A percentile compares a stretch with the other conserved stretches of the same genome.
Evolutionary conservation across 345 rosid species (phyloP).

Genomic region (Cardiospermum halicacabum): DNA sequence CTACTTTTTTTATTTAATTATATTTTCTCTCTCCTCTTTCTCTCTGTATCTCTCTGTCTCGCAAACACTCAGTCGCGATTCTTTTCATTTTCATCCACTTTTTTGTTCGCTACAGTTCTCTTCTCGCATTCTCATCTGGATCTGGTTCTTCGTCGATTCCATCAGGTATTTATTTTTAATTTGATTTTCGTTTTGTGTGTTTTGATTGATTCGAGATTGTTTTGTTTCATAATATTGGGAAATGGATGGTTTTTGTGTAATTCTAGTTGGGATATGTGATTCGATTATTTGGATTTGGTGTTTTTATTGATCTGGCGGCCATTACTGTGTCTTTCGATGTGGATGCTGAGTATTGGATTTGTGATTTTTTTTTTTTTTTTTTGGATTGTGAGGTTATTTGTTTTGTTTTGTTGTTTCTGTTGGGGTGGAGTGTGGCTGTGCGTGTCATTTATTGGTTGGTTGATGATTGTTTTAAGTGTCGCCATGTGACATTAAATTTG

Average conservation of each 20-base stretch:
- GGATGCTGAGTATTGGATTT: constrained; percentile 11
- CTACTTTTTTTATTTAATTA: constrained; percentile 27
- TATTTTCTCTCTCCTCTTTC: constrained; percentile 22
- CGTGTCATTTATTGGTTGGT: constrained; percentile 8
- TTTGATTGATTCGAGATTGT: constrained; percentile 17
- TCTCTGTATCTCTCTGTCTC: constrained; percentile 19
- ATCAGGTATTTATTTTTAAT: constrained; percentile 6
- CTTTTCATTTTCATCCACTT: constrained; percentile 16
- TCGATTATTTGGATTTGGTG: constrained; percentile 25
- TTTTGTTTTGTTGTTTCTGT: too few species aligned
- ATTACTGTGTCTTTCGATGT: constrained; percentile 7
- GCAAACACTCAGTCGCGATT: constrained; percentile 20
- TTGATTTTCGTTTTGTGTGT: constrained; percentile 1
- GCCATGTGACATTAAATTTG: constrained; percentile 7
- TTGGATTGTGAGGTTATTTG: too few species aligned
- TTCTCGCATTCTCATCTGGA: constrained; percentile 36
- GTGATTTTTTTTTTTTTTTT: neutral
- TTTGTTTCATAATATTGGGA: neutral
- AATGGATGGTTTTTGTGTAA: constrained; percentile 3
- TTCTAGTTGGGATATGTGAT: neutral
- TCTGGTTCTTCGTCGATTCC: constrained; percentile 46
- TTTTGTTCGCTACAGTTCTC: constrained; percentile 22
- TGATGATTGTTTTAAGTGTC: neutral
- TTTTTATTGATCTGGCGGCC: constrained; percentile 20
- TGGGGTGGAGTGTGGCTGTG: too few species aligned